Percentiles rank a stretch among this genome's conserved stretches.
phyloP scores from a whole-genome alignment of 2,329 filamentous ascomycete species.

The Dendrostoma leiphaemia region DNA sequence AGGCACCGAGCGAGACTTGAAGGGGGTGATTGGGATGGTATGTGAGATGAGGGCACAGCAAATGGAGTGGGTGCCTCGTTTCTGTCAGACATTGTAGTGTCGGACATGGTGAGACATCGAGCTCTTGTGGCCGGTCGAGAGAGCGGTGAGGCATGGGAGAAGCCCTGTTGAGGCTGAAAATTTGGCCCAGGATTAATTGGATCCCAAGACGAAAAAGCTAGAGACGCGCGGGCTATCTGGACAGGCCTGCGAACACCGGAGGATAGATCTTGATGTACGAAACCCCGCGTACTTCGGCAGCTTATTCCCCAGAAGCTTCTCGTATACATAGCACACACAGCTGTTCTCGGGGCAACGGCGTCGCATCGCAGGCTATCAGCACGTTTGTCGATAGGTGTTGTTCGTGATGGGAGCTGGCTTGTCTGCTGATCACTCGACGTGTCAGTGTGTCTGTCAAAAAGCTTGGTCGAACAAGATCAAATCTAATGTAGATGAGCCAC shows the following conservation, averaged over 20 bases:
- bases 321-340: no score
- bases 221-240: background rate
- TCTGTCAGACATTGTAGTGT: conserved; percentile 10
- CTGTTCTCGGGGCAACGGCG: no score
- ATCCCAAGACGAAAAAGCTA: background rate
- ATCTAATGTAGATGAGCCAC: background rate
- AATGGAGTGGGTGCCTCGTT: background rate
- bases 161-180: conserved; percentile 15
- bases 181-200: conserved; percentile 1
- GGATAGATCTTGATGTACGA: no score
- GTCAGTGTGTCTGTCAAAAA: no score
- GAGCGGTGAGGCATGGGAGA: conserved; percentile 15
- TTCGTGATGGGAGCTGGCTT: no score
- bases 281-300: no score
- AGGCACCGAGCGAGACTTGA: background rate
- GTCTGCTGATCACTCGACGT: no score
- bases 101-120: conserved; percentile 16
- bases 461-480: no score
- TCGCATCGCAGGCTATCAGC: no score
- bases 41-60: background rate
- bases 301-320: no score
- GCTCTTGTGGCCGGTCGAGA: background rate
- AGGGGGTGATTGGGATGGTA: background rate
- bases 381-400: no score
- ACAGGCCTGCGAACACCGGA: no score